Evolutionary conservation across 495 filamentous ascomycete genomes (phyloP).

Genomic region (Polyplosphaeria fusca): DNA sequence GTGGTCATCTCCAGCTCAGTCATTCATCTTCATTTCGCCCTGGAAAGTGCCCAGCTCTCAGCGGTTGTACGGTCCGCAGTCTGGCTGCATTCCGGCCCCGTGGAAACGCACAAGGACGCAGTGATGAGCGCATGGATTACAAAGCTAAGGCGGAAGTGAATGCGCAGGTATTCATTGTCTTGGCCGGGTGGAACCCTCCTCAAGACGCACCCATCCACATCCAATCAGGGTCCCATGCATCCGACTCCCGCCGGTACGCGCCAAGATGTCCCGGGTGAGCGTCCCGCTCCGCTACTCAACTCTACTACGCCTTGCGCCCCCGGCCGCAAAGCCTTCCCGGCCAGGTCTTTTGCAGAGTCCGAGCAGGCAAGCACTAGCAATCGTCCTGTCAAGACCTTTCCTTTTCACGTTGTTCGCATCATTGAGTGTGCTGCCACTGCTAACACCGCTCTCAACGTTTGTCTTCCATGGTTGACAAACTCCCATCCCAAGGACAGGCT

Average conservation of each 20-base stretch:
- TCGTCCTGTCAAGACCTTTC: no score
- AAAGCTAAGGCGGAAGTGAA: constrained; percentile 14
- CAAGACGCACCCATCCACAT: neutral
- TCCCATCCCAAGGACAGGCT: no score
- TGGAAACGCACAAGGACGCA: neutral
- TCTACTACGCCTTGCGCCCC: constrained; percentile 2
- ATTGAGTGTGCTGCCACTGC: no score
- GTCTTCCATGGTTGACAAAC: constrained; percentile 2
- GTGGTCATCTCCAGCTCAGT: no score
- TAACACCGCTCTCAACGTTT: neutral
- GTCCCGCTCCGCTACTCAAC: constrained; percentile 27
- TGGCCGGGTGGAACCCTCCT: constrained; percentile 21
- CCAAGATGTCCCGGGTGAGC: constrained; percentile 19
- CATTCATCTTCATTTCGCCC: constrained; percentile 5
- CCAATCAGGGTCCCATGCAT: neutral
- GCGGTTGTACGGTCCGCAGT: constrained; percentile 30
- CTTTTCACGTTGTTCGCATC: no score
- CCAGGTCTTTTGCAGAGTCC: no score
- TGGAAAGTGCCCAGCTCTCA: constrained; percentile 21
- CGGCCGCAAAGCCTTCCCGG: no score
- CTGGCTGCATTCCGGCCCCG: constrained; percentile 2
- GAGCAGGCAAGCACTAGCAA: no score
- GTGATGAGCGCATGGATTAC: constrained; percentile 25
- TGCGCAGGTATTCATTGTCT: no score
- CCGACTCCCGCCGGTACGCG: constrained; percentile 18